These are phyloP conservation scores for Globisporangium nagaii DNA, from an alignment of 352 stramenopile species.

Conservation along the genomic window DNA sequence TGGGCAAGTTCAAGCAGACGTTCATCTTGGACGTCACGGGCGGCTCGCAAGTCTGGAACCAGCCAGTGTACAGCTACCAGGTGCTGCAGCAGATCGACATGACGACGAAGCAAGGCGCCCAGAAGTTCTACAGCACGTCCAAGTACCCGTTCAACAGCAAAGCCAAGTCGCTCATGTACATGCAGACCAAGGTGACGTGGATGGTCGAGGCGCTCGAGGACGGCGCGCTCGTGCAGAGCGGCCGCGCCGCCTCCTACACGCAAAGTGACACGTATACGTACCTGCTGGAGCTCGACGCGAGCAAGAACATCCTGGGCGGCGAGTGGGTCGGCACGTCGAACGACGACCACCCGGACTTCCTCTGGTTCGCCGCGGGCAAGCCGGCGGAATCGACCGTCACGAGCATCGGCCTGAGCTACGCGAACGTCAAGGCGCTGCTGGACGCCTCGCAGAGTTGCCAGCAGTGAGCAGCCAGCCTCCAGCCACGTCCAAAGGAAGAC, in stretches of 20 bases:
- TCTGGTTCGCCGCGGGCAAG: constrained; percentile 6
- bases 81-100: constrained; percentile 24
- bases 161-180: constrained; percentile 36
- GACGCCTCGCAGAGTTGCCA: constrained; percentile 1
- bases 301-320: constrained; percentile 11
- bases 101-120: constrained; percentile 20
- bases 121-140: constrained; percentile 31
- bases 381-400: constrained; percentile 8
- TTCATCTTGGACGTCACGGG: constrained; percentile 16
- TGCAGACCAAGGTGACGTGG: constrained; percentile 36
- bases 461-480: no score
- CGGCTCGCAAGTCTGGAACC: constrained; percentile 46
- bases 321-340: constrained; percentile 14
- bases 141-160: constrained; percentile 48
- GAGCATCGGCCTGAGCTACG: constrained; percentile 6
- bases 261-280: constrained; percentile 8
- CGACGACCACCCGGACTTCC: constrained; percentile 10
- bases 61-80: constrained; percentile 44
- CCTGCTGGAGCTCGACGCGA: constrained; percentile 13
- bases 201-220: constrained; percentile 18
- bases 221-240: constrained; percentile 9
- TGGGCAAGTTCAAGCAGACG: constrained; percentile 8
- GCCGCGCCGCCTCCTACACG: constrained; percentile 4
- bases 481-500: no score
- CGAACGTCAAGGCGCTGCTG: constrained; percentile 6